Conservation (phyloP, 148 eudicot genomes). For the Tetragonia tetragonoides region DNA sequence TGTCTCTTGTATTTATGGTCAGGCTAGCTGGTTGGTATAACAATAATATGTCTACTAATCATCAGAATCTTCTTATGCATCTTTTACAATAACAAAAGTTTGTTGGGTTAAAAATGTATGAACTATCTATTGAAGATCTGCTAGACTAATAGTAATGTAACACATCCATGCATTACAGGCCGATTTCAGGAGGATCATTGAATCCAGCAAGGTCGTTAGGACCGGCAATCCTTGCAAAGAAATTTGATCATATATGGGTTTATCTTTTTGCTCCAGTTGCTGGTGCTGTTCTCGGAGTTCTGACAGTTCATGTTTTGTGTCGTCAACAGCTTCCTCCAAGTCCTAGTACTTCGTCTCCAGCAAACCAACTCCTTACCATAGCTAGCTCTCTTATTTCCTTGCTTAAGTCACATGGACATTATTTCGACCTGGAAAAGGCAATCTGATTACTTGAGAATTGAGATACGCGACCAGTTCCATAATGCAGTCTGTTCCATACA, state of each 20-base stretch:
- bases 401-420: background rate
- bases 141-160: too few relatives aligned
- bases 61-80: background rate
- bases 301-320: slow-evolving; percentile 48
- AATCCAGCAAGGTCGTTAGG: slow-evolving; percentile 89
- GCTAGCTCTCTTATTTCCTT: background rate
- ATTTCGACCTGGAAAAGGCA: too few relatives aligned
- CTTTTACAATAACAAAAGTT: background rate
- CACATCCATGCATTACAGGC: slow-evolving; percentile 34
- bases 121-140: too few relatives aligned
- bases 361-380: slow-evolving; percentile 16
- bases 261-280: slow-evolving; percentile 59
- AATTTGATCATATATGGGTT: slow-evolving; percentile 65
- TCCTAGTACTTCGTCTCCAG: background rate
- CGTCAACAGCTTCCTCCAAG: slow-evolving; percentile 26
- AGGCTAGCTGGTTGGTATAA: background rate
- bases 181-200: slow-evolving; percentile 86
- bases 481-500: too few relatives aligned
- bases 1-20: too few relatives aligned
- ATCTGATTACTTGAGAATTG: too few relatives aligned
- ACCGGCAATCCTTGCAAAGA: slow-evolving; percentile 71
- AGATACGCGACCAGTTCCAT: too few relatives aligned
- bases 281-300: slow-evolving; percentile 64
- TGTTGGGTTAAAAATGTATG: too few relatives aligned
- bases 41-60: background rate